phyloP scores from a whole-genome alignment of 208 protist genomes.

The Acanthamoeba triangularis region DNA sequence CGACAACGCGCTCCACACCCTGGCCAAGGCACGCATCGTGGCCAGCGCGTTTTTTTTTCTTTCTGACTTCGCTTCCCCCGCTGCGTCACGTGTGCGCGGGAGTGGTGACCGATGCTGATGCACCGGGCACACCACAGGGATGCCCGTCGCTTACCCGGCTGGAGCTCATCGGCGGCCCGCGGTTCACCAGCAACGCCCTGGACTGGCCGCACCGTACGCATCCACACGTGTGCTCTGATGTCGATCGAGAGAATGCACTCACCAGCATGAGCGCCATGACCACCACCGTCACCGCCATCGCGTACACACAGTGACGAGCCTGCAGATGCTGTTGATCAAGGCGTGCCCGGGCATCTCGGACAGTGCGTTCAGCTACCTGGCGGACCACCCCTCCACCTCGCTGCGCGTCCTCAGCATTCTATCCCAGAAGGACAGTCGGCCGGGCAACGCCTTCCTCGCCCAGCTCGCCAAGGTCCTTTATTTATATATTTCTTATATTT shows the following conservation, averaged over 20 bases:
- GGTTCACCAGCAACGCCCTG: slow-evolving; percentile 28
- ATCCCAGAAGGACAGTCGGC: background rate
- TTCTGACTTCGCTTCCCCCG: too few species aligned
- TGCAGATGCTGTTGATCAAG: background rate
- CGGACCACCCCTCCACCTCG: background rate
- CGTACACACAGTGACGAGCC: background rate
- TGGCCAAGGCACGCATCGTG: background rate
- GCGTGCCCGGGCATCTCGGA: background rate
- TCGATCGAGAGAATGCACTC: background rate
- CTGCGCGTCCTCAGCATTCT: background rate
- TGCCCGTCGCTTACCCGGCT: background rate
- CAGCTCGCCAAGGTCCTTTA: too few species aligned
- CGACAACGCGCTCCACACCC: background rate
- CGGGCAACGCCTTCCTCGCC: background rate
- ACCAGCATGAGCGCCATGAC: background rate
- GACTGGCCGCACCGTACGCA: slow-evolving; percentile 19
- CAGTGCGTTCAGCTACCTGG: background rate
- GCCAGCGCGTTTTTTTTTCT: too few species aligned
- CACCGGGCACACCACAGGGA: background rate
- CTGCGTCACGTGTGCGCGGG: too few species aligned
- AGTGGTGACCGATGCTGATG: background rate
- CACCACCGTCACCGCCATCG: background rate
- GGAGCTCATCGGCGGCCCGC: background rate
- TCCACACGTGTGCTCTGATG: background rate
- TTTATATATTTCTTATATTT: too few species aligned